Base-by-base conservation (phyloP, 345 rosid genomes). In the Eucalyptus sp. region DNA sequence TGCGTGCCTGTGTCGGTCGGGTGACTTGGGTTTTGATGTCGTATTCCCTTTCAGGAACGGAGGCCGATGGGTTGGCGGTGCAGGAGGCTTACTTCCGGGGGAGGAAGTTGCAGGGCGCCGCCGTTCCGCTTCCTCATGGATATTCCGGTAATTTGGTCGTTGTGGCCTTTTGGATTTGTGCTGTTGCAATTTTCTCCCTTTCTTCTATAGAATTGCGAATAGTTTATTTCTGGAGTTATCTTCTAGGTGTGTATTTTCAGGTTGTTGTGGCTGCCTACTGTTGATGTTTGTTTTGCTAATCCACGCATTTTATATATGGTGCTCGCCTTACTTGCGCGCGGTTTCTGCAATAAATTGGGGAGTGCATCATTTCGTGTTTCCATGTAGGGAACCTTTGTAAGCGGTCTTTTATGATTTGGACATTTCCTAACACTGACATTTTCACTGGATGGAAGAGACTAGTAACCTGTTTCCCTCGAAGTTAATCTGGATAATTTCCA, bases 11-110 rank as follows among this genome's bases (percentile, higher is more conserved):
- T 31, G 80, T 68, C 44, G 43, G 18, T 50, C 50, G 56, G 52
- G 54, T 31, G 86, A 56, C 27, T 64, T 48, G 80, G 64, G 41
- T 22, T 84, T 62, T 60, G 29, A 14, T 20, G 27, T 56, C 86
- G 31, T 37, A 49, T 48, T 29, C 86, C 68, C 89, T 41, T 88
- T 50, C 80, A 96, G 99, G 93, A 86, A 85, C 92, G 1, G 96
- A 95, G 88, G 90, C 91, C 86, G 98, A 96, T 88, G 98, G 96
- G 79, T 89, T 96, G 60, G 89, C 50, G 71, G 92, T 92, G 7
- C 94, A 96, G 91, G 97, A 97, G 94, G 96, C 98, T 13, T 91
- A 94, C 93, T 97, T 96, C 92, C 93, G 99, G 92, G 99, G 99
- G 87, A 95, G 99, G 92, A 95, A 93, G 90, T 87, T 97, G 93